A percentile compares a stretch with the other conserved stretches of the same genome.
phyloP scores from a whole-genome alignment of 1,284 basidiomycete species.

The Microstroma glucosiphilum region DNA sequence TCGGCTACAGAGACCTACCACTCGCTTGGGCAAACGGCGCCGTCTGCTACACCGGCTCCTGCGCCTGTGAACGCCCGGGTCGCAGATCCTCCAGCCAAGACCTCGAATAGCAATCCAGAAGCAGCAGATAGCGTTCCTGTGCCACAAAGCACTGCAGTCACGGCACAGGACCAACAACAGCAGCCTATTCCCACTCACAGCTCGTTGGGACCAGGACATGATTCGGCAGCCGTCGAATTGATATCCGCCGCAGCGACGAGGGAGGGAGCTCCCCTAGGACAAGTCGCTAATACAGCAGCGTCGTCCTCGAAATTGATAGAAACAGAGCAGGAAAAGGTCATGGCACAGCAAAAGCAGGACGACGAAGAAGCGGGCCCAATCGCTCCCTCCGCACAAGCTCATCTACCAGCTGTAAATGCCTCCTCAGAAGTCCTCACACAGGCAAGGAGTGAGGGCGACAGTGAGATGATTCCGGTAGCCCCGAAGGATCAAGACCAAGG shows the following conservation, averaged over 20 bases:
- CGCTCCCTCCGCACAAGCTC: conserved; percentile 7
- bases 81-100: conserved; percentile 6
- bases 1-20: too few species aligned
- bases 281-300: not conserved
- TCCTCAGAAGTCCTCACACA: not conserved
- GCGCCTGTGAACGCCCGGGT: not conserved
- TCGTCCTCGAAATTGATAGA: not conserved
- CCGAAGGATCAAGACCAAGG: too few species aligned
- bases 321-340: not conserved
- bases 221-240: not conserved
- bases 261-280: not conserved
- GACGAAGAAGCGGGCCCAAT: conserved; percentile 12
- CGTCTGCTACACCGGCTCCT: too few species aligned
- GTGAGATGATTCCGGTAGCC: conserved; percentile 6
- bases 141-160: too few species aligned
- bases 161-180: too few species aligned
- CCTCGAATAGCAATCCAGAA: not conserved
- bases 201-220: too few species aligned
- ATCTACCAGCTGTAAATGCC: not conserved
- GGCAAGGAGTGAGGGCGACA: not conserved
- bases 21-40: too few species aligned
- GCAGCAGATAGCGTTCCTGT: too few species aligned
- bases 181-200: too few species aligned
- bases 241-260: not conserved
- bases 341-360: not conserved